These are phyloP conservation scores for Syncephalastrum contaminatum DNA, from an alignment of 371 early-diverging fungal species.

Conservation along the genomic window DNA sequence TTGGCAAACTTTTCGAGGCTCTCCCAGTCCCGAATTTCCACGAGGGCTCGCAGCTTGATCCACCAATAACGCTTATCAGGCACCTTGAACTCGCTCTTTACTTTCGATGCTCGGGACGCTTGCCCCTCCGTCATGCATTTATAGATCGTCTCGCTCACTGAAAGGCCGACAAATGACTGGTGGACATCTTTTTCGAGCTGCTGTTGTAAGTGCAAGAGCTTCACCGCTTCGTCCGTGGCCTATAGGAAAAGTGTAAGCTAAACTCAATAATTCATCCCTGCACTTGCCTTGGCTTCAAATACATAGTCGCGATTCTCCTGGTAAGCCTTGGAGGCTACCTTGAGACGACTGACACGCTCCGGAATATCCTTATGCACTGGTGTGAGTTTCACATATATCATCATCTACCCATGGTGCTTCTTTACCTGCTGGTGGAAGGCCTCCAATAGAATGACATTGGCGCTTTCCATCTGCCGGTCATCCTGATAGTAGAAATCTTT, in stretches of 20 bases:
- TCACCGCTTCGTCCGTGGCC: conserved; percentile 76
- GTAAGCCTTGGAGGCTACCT: conserved; percentile 68
- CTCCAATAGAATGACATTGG: conserved; percentile 61
- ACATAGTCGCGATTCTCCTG: conserved; percentile 68
- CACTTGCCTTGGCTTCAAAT: conserved; percentile 73
- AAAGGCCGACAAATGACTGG: conserved; percentile 69
- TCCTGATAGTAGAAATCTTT: conserved; percentile 95
- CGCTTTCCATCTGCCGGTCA: conserved; percentile 78
- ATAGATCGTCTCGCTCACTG: conserved; percentile 84
- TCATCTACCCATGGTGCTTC: not conserved
- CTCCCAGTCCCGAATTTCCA: conserved; percentile 83
- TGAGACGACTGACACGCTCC: conserved; percentile 69
- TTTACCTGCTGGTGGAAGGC: conserved; percentile 58
- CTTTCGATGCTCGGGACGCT: conserved; percentile 68
- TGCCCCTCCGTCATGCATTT: conserved; percentile 77
- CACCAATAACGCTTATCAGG: conserved; percentile 86
- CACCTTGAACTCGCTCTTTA: conserved; percentile 84
- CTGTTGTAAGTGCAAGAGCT: conserved; percentile 71
- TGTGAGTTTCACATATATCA: not conserved
- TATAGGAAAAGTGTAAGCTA: conserved; percentile 14
- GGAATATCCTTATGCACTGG: conserved; percentile 35
- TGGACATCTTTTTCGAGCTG: conserved; percentile 73
- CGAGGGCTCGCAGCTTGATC: conserved; percentile 85
- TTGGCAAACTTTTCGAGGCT: conserved; percentile 81
- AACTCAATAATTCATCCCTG: conserved; percentile 9